Conservation (phyloP, 352 stramenopile species). For the Globisporangium heterothallicum region DNA sequence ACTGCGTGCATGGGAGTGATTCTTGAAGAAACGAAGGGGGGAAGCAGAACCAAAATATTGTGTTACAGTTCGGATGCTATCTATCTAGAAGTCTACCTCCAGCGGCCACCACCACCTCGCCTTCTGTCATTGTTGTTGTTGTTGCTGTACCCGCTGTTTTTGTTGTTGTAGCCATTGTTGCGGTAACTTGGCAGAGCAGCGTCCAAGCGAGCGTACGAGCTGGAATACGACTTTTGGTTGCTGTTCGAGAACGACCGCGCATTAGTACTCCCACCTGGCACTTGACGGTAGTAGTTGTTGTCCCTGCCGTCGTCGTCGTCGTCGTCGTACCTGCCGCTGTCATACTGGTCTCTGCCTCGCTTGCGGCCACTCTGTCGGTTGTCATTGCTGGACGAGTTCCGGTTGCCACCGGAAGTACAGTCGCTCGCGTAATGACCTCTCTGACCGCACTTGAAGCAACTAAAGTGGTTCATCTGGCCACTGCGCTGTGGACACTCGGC, state of each 20-base stretch:
- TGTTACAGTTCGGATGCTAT: constrained; percentile 1
- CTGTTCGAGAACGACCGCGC: constrained; percentile 6
- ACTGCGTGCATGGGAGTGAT: too few species aligned
- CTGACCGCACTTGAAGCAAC: constrained; percentile 46
- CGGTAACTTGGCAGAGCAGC: constrained; percentile 14
- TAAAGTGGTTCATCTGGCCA: constrained; percentile 36
- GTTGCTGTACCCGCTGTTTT: constrained; percentile 18
- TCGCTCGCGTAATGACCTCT: constrained; percentile 47
- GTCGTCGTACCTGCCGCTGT: constrained; percentile 26
- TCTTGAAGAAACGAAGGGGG: too few species aligned
- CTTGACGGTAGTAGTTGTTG: constrained; percentile 26
- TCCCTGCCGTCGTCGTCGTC: constrained; percentile 34
- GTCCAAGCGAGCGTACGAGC: constrained; percentile 12
- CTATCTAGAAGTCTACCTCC: constrained; percentile 9
- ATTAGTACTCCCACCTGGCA: constrained; percentile 20
- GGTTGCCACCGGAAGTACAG: constrained; percentile 17
- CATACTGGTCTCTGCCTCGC: constrained; percentile 40
- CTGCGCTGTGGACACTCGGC: constrained; percentile 55
- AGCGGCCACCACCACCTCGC: constrained; percentile 8
- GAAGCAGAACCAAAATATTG: too few species aligned
- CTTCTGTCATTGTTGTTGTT: constrained; percentile 12
- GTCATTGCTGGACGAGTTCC: constrained; percentile 10
- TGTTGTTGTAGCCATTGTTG: constrained; percentile 4
- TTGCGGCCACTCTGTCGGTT: constrained; percentile 36
- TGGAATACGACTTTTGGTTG: constrained; percentile 8